phyloP scores from a whole-genome alignment of 2,329 filamentous ascomycete genomes.

The Cordyceps sp. region DNA sequence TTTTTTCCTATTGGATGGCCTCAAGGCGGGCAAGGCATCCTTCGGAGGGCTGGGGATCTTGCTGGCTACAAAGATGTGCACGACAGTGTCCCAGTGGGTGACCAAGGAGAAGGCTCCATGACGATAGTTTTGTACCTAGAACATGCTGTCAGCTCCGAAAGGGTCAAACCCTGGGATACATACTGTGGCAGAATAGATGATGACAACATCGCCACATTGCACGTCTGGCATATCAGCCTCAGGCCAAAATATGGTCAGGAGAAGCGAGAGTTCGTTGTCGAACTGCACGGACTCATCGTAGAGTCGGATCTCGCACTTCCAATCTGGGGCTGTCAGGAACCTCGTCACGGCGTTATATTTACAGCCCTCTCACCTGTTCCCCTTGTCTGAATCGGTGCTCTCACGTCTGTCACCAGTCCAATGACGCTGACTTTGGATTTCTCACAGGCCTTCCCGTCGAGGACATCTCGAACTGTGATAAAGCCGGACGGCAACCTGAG shows the following conservation, averaged over 20 bases:
- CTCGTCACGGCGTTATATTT: too few relatives aligned
- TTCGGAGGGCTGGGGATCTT: slow-evolving; percentile 17
- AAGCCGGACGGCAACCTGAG: slow-evolving; percentile 8
- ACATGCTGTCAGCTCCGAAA: not conserved
- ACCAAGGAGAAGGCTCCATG: slow-evolving; percentile 22
- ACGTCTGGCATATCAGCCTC: slow-evolving; percentile 29
- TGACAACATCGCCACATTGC: slow-evolving; percentile 20
- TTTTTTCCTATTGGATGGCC: slow-evolving; percentile 6
- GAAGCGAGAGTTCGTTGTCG: slow-evolving; percentile 17
- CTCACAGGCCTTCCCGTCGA: slow-evolving; percentile 19
- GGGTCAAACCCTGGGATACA: too few relatives aligned
- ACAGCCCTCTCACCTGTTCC: slow-evolving; percentile 27
- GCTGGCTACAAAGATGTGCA: slow-evolving; percentile 24
- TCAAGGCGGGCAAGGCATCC: slow-evolving; percentile 17
- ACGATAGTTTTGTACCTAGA: slow-evolving; percentile 21
- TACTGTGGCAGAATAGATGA: slow-evolving; percentile 39
- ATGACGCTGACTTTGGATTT: slow-evolving; percentile 37
- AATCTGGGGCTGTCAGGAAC: slow-evolving; percentile 24
- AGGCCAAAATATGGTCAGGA: slow-evolving; percentile 44
- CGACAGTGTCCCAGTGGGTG: slow-evolving; percentile 21
- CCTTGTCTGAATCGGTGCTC: slow-evolving; percentile 31
- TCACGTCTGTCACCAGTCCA: slow-evolving; percentile 53
- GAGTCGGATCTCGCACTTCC: slow-evolving; percentile 42
- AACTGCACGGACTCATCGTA: slow-evolving; percentile 39
- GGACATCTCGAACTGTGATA: slow-evolving; percentile 20